Conservation (phyloP, 1,139 yeast genomes). For the Suhomyces terraborum region DNA sequence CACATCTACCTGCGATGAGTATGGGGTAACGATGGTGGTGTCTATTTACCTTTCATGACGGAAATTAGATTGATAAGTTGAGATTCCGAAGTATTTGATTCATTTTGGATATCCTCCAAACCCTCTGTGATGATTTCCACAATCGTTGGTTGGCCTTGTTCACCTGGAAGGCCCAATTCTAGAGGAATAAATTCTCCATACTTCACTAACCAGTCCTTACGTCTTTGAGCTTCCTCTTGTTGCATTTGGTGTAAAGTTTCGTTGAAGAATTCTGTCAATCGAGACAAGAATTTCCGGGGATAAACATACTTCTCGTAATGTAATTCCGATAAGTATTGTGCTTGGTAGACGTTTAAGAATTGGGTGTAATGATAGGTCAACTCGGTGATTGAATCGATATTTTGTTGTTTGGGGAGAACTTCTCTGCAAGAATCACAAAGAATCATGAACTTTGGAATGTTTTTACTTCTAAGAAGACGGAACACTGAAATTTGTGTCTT, state of each 20-base stretch:
- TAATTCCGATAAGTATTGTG: constrained; percentile 42
- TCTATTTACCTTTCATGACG: constrained; percentile 1
- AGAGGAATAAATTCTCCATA: constrained; percentile 48
- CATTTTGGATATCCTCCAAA: constrained; percentile 34
- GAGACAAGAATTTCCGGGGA: constrained; percentile 39
- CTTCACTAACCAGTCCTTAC: constrained; percentile 40
- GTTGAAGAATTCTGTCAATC: constrained; percentile 36
- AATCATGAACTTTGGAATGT: constrained; percentile 30
- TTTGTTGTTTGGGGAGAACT: constrained; percentile 24
- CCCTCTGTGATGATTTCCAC: constrained; percentile 50
- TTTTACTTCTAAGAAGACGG: constrained; percentile 27
- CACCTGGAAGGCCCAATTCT: constrained; percentile 46
- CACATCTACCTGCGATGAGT: constrained; percentile 2
- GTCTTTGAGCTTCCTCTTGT: constrained; percentile 37
- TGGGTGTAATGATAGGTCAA: constrained; percentile 41
- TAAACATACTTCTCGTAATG: constrained; percentile 45
- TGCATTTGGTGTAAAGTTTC: constrained; percentile 38
- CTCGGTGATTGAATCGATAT: constrained; percentile 32
- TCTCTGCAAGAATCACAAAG: constrained; percentile 24
- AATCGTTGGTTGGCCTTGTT: constrained; percentile 38
- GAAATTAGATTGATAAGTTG: constrained; percentile 26
- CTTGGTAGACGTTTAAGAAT: constrained; percentile 35
- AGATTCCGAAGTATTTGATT: constrained; percentile 23
- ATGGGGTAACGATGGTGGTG: neutral
- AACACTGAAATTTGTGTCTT: constrained; percentile 23